Base-by-base conservation (phyloP, 306 rosid species). In the Spatholobus suberectus region DNA sequence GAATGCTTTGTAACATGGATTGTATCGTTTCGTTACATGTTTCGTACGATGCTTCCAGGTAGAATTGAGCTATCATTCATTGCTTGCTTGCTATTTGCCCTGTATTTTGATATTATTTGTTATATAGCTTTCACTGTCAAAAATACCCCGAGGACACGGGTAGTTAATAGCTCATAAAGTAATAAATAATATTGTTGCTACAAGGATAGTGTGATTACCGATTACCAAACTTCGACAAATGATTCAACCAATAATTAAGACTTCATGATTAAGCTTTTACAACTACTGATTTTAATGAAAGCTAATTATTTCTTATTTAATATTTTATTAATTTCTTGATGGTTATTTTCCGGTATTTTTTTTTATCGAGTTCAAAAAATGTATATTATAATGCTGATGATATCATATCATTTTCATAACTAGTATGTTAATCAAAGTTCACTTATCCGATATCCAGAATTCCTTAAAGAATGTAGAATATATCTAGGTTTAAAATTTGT, bases 1-100 rank as follows among this genome's bases (percentile, higher is more conserved):
- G 47, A 76, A 11, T 75, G 70, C 51, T 27, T 29, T 75, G 83
- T 71, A 65, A 49, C 85, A 63, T 52, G 57, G 52, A 47, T 43
- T 57, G 46, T 62, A 58, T 26, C 55, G 6, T 15, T 40, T 2
- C 21, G 0, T 40, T 52, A 29, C 71, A 29, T 71, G 76, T 61
- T 63, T 38, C 54, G 52, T 70, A 26, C 32, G 71, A 59, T 70
- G 61, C 49, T 46, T 41, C 15, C 44, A n/a, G 26, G 72, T 58
- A 32, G 49, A 59, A 26, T 65, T 23, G 44, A 51, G 73, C 21
- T 12, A 15, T 73, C 41, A 49, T 62, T 69, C 51, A 49, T 63
- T 61, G 4, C 52, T 46, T 59, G 40, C 14, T 65, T 24, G 21
- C 38, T 11, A 34, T 75, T 75, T 46, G 15, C 26, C 26, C 5